These are phyloP conservation scores for Fusarium incarnatum DNA, from an alignment of 2,329 filamentous ascomycete genomes.

Conservation along the genomic window DNA sequence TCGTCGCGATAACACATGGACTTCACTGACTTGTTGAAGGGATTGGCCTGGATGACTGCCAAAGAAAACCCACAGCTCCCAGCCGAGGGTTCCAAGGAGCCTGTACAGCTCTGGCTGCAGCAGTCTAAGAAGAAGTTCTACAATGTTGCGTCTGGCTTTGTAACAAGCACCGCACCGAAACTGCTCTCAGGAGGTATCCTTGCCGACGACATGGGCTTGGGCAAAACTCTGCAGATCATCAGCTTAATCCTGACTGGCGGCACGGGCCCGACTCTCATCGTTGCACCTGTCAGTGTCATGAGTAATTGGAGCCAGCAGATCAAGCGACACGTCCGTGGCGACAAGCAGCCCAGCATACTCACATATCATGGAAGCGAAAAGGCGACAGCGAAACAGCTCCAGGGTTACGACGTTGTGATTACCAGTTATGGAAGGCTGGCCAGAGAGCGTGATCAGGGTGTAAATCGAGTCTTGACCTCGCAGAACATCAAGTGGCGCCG, in stretches of 20 bases:
- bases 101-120: conserved; percentile 82
- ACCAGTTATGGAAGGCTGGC: conserved; percentile 85
- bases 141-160: conserved; percentile 71
- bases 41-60: conserved; percentile 82
- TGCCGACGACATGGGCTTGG: conserved; percentile 90
- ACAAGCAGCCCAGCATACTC: conserved; percentile 73
- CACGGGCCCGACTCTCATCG: conserved; percentile 76
- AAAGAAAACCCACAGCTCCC: conserved; percentile 80
- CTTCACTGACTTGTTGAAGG: conserved; percentile 60
- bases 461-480: conserved; percentile 55
- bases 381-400: conserved; percentile 67
- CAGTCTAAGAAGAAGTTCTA: conserved; percentile 64
- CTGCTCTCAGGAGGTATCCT: conserved; percentile 86
- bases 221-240: conserved; percentile 89
- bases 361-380: conserved; percentile 79
- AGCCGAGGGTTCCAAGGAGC: conserved; percentile 64
- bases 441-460: conserved; percentile 67
- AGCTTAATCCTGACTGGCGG: conserved; percentile 74
- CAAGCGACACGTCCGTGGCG: conserved; percentile 73
- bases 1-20: background rate
- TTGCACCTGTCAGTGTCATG: conserved; percentile 87
- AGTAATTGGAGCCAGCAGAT: conserved; percentile 91
- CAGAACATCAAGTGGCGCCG: conserved; percentile 74
- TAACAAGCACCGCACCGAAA: conserved; percentile 65
- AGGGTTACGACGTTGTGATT: conserved; percentile 79